These are phyloP conservation scores for Remersonia thermophila DNA, from an alignment of 2,329 filamentous ascomycete genomes.

Conservation along the genomic window DNA sequence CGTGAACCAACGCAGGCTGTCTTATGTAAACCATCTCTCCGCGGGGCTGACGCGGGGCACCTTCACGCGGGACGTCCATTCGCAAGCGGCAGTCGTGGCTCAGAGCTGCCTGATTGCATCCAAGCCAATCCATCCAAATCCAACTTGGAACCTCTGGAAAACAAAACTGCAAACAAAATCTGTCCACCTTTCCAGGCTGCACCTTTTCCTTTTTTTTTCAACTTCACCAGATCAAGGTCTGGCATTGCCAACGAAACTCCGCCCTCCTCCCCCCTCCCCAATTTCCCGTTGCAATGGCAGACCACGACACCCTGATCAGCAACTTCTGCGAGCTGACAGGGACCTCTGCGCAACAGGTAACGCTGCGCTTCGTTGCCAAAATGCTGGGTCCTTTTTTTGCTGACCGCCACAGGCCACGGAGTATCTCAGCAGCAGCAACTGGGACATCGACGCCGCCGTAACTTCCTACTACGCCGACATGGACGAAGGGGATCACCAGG, in stretches of 20 bases:
- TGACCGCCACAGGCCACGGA: conserved; percentile 43
- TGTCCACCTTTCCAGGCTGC: no score
- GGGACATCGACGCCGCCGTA: conserved; percentile 53
- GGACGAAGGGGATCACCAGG: conserved; percentile 36
- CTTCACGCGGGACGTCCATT: no score
- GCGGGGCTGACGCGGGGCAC: no score
- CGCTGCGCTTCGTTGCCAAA: background rate
- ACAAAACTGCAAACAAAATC: no score
- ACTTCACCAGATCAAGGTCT: no score
- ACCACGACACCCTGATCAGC: conserved; percentile 33
- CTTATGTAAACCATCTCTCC: no score
- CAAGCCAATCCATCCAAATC: background rate
- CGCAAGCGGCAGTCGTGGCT: conserved; percentile 5
- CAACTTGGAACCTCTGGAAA: no score
- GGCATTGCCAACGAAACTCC: no score
- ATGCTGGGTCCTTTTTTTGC: background rate
- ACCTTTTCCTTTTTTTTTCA: no score
- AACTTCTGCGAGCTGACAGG: conserved; percentile 47
- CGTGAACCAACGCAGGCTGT: no score
- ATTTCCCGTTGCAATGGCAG: conserved; percentile 21
- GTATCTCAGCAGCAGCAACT: conserved; percentile 52
- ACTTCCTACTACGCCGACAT: conserved; percentile 49
- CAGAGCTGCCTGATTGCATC: conserved; percentile 11
- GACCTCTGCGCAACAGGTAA: conserved; percentile 35
- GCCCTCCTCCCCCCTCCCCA: no score